A percentile compares a stretch with the other conserved stretches of the same genome.
Conservation (phyloP, 2,329 filamentous ascomycete species). For the Fusarium brevicatenulatum region DNA sequence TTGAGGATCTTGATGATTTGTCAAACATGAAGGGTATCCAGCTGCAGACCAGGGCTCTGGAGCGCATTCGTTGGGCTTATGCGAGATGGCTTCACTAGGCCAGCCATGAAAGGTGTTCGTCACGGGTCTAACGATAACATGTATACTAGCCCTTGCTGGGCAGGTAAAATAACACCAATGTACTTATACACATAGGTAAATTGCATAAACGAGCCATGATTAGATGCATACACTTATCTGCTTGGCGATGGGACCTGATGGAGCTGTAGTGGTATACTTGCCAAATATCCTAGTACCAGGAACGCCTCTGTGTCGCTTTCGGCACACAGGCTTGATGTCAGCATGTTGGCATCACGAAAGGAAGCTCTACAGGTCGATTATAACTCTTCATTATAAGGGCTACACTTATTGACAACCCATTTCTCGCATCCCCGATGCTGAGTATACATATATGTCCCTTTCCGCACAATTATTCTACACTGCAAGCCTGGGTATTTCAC, state of each 20-base stretch:
- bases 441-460: background rate
- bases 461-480: background rate
- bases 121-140: slow-evolving; percentile 1
- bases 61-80: slow-evolving; percentile 92
- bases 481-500: slow-evolving; percentile 1
- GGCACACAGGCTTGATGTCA: background rate
- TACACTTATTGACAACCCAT: background rate
- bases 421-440: background rate
- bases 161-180: slow-evolving; percentile 17
- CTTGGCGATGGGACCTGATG: background rate
- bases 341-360: background rate
- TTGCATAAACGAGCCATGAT: slow-evolving; percentile 28
- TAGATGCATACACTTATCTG: slow-evolving; percentile 8
- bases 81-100: slow-evolving; percentile 69
- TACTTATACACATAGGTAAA: slow-evolving; percentile 26
- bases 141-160: slow-evolving; percentile 28
- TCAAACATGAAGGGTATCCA: slow-evolving; percentile 83
- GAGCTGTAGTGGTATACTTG: background rate
- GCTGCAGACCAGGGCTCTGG: slow-evolving; percentile 80
- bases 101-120: background rate
- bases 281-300: background rate
- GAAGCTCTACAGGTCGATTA: background rate
- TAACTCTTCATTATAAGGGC: background rate
- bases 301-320: background rate
- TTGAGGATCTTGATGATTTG: slow-evolving; percentile 88